Conservation (phyloP, 169 alveolate genomes). For the Babesia bovis region DNA sequence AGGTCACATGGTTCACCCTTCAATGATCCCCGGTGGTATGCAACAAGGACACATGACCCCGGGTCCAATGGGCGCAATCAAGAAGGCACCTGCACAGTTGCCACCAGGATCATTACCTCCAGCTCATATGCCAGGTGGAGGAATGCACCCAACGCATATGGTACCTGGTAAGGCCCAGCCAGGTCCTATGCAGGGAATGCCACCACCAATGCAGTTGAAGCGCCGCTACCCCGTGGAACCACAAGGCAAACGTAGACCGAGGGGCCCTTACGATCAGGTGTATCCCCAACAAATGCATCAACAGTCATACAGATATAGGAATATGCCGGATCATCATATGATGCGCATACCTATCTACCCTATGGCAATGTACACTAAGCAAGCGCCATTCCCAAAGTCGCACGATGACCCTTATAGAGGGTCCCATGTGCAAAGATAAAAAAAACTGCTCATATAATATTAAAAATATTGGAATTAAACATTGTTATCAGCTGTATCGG, state of each 20-base stretch:
- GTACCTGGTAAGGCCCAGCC: conserved; percentile 7
- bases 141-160: conserved; percentile 8
- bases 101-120: conserved; percentile 8
- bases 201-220: conserved; percentile 26
- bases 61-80: conserved; percentile 2
- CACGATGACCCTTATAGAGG: conserved; percentile 32
- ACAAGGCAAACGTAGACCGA: conserved; percentile 26
- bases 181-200: conserved; percentile 25
- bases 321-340: conserved; percentile 29
- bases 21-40: conserved; percentile 22
- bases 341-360: conserved; percentile 32
- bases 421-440: conserved; percentile 22
- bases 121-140: not conserved
- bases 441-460: not conserved
- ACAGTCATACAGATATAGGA: conserved; percentile 19
- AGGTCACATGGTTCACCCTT: not conserved
- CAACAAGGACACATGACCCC: conserved; percentile 3
- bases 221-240: conserved; percentile 15
- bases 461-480: not conserved
- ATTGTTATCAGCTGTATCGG: not conserved
- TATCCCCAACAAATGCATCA: conserved; percentile 18
- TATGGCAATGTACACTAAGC: conserved; percentile 37
- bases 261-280: conserved; percentile 34
- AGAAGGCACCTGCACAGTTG: conserved; percentile 2
- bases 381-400: conserved; percentile 31